These are phyloP conservation scores for Naganishia antarctica DNA, from an alignment of 768 basidiomycete genomes.

Conservation along the genomic window DNA sequence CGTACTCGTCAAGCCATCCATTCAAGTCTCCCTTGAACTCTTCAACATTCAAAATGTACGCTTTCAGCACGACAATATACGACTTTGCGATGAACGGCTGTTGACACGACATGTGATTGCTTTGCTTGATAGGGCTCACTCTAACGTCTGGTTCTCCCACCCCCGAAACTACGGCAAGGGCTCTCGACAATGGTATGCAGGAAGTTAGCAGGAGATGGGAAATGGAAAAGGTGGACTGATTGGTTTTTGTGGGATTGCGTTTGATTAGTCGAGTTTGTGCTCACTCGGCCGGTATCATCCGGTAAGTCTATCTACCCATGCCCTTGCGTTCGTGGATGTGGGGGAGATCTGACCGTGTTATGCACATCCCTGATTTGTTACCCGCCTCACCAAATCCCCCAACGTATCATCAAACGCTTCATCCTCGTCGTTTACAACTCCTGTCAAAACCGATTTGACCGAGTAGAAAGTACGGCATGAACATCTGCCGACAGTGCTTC, in stretches of 20 bases:
- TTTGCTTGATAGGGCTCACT: constrained; percentile 78
- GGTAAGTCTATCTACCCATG: constrained; percentile 58
- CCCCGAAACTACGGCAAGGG: constrained; percentile 94
- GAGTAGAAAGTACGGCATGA: constrained; percentile 58
- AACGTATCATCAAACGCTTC: constrained; percentile 20
- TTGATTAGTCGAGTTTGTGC: constrained; percentile 79
- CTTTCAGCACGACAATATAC: not conserved
- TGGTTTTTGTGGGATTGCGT: not conserved
- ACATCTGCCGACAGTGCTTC: constrained; percentile 98
- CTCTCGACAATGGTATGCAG: constrained; percentile 80
- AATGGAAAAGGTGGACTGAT: constrained; percentile 2
- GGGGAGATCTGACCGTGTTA: not conserved
- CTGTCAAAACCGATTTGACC: not conserved
- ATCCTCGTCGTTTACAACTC: not conserved
- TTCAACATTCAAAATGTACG: constrained; percentile 23
- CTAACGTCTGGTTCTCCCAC: constrained; percentile 95
- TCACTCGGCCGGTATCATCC: constrained; percentile 95
- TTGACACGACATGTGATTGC: not conserved
- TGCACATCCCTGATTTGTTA: not conserved
- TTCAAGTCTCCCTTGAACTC: constrained; percentile 21
- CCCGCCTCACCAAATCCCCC: constrained; percentile 23
- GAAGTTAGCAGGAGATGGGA: not conserved
- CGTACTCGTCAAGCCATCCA: constrained; percentile 22
- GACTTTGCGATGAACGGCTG: not conserved
- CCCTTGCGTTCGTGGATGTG: too few species aligned